Evolutionary conservation across 768 basidiomycete species (phyloP), one percentile per base, ranked within the genome.

Genomic region (Peribolospora baueri): DNA sequence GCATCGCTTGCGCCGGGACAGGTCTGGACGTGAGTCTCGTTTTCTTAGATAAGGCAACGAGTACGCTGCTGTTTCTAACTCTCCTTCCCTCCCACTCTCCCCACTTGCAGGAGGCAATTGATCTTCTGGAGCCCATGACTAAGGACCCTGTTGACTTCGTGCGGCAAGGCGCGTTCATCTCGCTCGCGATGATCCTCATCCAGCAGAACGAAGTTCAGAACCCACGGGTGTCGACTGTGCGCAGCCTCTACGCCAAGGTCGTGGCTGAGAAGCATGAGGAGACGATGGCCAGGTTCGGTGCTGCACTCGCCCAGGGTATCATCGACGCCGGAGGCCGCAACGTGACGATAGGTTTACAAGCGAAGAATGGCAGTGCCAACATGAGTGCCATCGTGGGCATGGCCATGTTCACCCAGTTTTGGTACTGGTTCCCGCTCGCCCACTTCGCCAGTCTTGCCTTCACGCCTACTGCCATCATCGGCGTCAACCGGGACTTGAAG

Each of bases 401-500:
- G 82, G 79, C 83, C 13, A 69, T 98, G 65, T 98, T 98, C 72
- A 84, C 84, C 63, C 93, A 98, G 68, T 97, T 98, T 70, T 98
- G 93, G 93, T 97, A 97, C 67, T 98, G 93, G 93, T 98, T 90
- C 69, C 93, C 93, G 42, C 72, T 97, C 38, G 87, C 88, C 10
- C 90, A 95, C 64, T 87, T 83, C 59, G 82, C 84, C 11, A 83
- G 81, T 62, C 70, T 98, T 59, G 81, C 90, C 2, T 95, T 98
- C 68, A 82, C 85, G 55, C 90, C 93, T 3, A 98, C 93, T 10
- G 88, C 82, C 7, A 81, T 98, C 55, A 87, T 98, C 62, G 91
- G 86, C 40, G 68, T 97, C 56, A 82, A 86, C 62, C 80, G 75
- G 58, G 77, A 88, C 58, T 70, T 97, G 52, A 82, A 84, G 74